A percentile compares a stretch with the other conserved stretches of the same genome.
phyloP scores from a whole-genome alignment of 768 basidiomycete species.

The Dictyophora rubrovolvata region DNA sequence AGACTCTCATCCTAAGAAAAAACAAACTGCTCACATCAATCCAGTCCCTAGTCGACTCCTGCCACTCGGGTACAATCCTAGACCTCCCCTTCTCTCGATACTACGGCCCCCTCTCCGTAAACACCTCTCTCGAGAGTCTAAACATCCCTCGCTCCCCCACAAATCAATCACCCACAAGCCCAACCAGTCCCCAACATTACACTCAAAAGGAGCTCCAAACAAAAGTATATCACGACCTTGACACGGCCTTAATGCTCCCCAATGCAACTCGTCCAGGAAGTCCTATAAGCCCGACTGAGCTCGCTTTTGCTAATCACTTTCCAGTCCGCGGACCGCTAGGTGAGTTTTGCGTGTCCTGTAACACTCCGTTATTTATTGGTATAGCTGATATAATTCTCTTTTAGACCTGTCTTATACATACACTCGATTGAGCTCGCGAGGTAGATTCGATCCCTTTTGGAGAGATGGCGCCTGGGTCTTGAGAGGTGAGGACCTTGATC shows the following conservation, averaged over 20 bases:
- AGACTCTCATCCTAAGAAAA: background rate
- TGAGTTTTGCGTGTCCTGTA: background rate
- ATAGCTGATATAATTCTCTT: background rate
- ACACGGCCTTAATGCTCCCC: background rate
- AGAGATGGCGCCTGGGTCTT: slow-evolving; percentile 5
- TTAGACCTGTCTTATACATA: background rate
- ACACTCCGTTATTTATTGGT: background rate
- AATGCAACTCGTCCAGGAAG: background rate
- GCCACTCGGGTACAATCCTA: slow-evolving; percentile 9
- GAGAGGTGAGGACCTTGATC: slow-evolving; percentile 1
- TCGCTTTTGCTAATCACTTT: background rate
- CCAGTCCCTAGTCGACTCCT: slow-evolving; percentile 8
- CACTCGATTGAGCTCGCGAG: background rate
- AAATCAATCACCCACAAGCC: background rate
- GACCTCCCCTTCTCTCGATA: slow-evolving; percentile 6
- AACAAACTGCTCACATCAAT: background rate
- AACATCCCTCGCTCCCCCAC: background rate
- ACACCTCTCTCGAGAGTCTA: background rate
- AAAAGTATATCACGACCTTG: background rate
- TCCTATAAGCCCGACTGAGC: background rate
- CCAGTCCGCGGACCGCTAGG: slow-evolving; percentile 1
- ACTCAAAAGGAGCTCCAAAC: background rate
- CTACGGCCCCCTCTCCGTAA: slow-evolving; percentile 2
- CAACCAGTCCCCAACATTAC: background rate
- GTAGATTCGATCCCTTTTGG: slow-evolving; percentile 2